Conservation (phyloP, 805 yeast genomes). For the Pichia californica region DNA sequence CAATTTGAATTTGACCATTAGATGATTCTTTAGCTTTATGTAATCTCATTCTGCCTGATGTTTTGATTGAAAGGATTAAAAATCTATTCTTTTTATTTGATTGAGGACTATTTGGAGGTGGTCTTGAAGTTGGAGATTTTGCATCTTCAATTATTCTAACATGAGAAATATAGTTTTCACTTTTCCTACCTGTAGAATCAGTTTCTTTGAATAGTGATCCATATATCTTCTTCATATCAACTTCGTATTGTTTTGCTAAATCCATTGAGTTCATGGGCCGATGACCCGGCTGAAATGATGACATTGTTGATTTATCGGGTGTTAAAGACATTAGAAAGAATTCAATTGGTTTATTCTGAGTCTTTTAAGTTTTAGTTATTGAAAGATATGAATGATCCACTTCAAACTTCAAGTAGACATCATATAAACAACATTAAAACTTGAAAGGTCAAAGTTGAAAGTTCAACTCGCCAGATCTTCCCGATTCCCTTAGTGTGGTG, state of each 20-base stretch:
- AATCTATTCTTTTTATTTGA: constrained; percentile 56
- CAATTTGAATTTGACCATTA: constrained; percentile 76
- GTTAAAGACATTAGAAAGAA: neutral
- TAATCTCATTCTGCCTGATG: constrained; percentile 57
- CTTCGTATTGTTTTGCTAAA: constrained; percentile 53
- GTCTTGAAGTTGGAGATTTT: constrained; percentile 59
- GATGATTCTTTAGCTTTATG: constrained; percentile 83
- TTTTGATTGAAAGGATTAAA: constrained; percentile 52
- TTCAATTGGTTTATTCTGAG: no score
- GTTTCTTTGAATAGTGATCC: constrained; percentile 43
- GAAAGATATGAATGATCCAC: no score
- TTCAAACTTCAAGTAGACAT: no score
- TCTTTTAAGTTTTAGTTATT: no score
- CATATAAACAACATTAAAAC: no score
- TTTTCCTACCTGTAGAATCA: constrained; percentile 36
- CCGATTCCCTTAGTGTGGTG: no score
- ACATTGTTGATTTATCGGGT: neutral
- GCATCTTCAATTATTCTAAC: constrained; percentile 70
- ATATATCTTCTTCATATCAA: constrained; percentile 44
- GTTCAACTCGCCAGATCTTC: no score
- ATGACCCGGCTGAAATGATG: constrained; percentile 8
- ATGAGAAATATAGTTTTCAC: constrained; percentile 68
- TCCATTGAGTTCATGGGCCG: constrained; percentile 21
- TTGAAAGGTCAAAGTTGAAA: no score
- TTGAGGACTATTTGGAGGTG: constrained; percentile 47